phyloP scores from a whole-genome alignment of 2,329 filamentous ascomycete genomes.

The Trichoderma sp. region DNA sequence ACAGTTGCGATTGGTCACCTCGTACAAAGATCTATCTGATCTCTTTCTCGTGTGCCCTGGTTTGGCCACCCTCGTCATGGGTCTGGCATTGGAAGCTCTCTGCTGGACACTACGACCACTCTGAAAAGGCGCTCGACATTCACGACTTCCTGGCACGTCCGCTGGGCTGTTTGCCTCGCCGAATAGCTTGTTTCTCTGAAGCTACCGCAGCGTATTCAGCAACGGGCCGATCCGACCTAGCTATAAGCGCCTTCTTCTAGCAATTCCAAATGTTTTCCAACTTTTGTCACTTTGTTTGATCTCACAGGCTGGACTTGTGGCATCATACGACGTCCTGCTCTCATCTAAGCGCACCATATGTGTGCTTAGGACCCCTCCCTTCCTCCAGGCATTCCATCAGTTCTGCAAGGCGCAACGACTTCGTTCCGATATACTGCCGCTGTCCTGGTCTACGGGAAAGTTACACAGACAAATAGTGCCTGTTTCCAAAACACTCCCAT shows the following conservation, averaged over 20 bases:
- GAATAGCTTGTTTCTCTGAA: neutral
- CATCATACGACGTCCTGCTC: neutral
- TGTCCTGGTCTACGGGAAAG: slow-evolving; percentile 32
- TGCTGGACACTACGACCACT: neutral
- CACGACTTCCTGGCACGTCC: neutral
- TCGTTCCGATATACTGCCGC: slow-evolving; percentile 16
- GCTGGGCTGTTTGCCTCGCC: neutral
- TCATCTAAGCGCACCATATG: neutral
- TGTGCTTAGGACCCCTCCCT: neutral
- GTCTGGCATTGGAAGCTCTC: neutral
- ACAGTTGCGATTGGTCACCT: slow-evolving; percentile 27
- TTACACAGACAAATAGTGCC: slow-evolving; percentile 32
- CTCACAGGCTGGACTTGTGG: slow-evolving; percentile 9
- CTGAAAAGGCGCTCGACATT: neutral
- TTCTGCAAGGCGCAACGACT: slow-evolving; percentile 9
- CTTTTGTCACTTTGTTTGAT: slow-evolving; percentile 25
- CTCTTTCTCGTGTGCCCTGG: slow-evolving; percentile 1
- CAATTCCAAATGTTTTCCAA: slow-evolving; percentile 19
- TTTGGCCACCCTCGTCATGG: neutral
- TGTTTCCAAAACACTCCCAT: slow-evolving; percentile 28
- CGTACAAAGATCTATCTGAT: slow-evolving; percentile 31
- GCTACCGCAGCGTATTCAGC: slow-evolving; percentile 1
- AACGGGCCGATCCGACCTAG: slow-evolving; percentile 39
- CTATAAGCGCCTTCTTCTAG: slow-evolving; percentile 28
- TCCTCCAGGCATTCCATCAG: neutral